A percentile compares a stretch with the other conserved stretches of the same genome.
phyloP scores from a whole-genome alignment of 1,284 basidiomycete species.

The Meripilus lineatus region DNA sequence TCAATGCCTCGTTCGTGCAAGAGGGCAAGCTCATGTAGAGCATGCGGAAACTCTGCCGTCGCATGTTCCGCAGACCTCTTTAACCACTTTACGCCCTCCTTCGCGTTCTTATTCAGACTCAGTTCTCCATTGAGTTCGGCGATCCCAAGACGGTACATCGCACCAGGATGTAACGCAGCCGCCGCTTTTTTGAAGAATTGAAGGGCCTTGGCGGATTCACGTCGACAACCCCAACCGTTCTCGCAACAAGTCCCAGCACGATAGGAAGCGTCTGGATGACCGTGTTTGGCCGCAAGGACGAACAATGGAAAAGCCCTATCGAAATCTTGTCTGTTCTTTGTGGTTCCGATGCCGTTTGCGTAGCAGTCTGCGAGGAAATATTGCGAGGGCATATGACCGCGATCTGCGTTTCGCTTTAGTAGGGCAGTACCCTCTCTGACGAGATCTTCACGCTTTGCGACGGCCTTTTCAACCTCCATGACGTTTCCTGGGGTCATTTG shows the following conservation, averaged over 20 bases:
- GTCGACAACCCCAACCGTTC: conserved; percentile 96
- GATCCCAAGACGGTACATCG: conserved; percentile 95
- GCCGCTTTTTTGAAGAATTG: conserved; percentile 95
- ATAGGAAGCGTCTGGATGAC: conserved; percentile 95
- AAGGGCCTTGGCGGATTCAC: conserved; percentile 89
- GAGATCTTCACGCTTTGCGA: conserved; percentile 82
- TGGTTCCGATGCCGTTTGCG: conserved; percentile 93
- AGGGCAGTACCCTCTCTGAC: conserved; percentile 82
- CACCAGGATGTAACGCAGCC: conserved; percentile 87
- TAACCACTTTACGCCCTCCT: conserved; percentile 98
- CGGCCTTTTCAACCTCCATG: conserved; percentile 74
- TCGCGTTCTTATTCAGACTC: conserved; percentile 80
- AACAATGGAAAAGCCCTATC: conserved; percentile 96
- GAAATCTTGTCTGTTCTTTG: conserved; percentile 89
- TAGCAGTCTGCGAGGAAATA: conserved; percentile 98
- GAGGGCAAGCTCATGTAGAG: conserved; percentile 91
- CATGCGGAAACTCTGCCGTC: conserved; percentile 93
- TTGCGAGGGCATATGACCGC: conserved; percentile 92
- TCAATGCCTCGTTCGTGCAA: conserved; percentile 95
- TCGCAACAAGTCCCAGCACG: conserved; percentile 97
- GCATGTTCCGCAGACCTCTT: conserved; percentile 95
- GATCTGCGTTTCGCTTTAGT: conserved; percentile 87
- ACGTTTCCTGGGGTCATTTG: conserved; percentile 60
- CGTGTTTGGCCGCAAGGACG: conserved; percentile 94
- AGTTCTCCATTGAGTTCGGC: conserved; percentile 97